phyloP scores from a whole-genome alignment of 2,329 filamentous ascomycete species.

The Ophiostoma angusticollis region DNA sequence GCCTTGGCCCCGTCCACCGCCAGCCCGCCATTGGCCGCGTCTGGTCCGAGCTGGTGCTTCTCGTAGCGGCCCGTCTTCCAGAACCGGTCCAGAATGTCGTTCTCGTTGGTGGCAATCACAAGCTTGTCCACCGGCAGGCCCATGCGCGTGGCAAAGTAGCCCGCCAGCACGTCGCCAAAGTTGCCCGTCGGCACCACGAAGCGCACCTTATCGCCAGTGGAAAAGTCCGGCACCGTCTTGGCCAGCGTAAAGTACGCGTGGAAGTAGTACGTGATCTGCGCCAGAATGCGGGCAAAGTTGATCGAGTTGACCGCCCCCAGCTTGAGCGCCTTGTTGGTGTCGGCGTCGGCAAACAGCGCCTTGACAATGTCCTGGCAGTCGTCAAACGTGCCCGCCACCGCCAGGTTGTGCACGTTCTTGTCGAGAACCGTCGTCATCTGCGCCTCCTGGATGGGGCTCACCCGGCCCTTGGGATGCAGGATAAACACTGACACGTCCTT shows the following conservation, averaged over 20 bases:
- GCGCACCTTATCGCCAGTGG: constrained; percentile 55
- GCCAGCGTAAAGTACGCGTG: constrained; percentile 78
- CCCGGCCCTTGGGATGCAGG: constrained; percentile 78
- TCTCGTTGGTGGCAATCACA: constrained; percentile 83
- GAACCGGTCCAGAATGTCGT: constrained; percentile 93
- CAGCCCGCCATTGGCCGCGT: constrained; percentile 25
- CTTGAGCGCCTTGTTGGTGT: constrained; percentile 69
- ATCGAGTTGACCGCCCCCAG: constrained; percentile 94
- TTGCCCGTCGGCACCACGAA: constrained; percentile 92
- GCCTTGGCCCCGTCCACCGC: constrained; percentile 34
- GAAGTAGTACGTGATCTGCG: constrained; percentile 97
- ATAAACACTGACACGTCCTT: constrained; percentile 97
- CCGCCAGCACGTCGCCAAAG: constrained; percentile 84
- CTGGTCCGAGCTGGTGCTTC: constrained; percentile 64
- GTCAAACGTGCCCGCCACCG: constrained; percentile 84
- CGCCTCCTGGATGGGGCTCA: constrained; percentile 84
- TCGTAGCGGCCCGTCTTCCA: constrained; percentile 84
- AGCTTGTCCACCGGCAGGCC: constrained; percentile 69
- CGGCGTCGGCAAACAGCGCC: constrained; percentile 73
- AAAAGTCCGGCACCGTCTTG: constrained; percentile 45
- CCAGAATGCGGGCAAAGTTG: constrained; percentile 89
- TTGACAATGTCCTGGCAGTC: constrained; percentile 98
- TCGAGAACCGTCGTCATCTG: constrained; percentile 96
- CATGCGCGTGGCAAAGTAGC: constrained; percentile 62
- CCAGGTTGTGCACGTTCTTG: constrained; percentile 82